Conservation (phyloP, 371 early-diverging fungal genomes). For the Batkoa obscura region DNA sequence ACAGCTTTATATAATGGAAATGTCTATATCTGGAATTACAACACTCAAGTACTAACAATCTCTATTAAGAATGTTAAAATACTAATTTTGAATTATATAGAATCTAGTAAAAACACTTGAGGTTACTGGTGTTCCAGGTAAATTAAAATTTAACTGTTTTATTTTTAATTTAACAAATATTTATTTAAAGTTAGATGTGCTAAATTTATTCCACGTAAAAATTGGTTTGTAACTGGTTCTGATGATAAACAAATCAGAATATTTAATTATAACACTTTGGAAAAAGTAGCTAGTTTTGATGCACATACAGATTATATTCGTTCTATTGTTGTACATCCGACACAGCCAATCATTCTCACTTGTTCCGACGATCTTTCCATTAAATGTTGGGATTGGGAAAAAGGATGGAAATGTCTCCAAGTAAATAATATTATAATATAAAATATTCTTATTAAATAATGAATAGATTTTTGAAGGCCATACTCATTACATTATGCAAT, state of each 20-base stretch:
- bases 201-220: conserved; percentile 90
- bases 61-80: not conserved
- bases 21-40: conserved; percentile 96
- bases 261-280: conserved; percentile 98
- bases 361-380: conserved; percentile 97
- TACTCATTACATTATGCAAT: conserved; percentile 92
- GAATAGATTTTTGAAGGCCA: conserved; percentile 91
- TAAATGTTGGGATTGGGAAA: conserved; percentile 99
- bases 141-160: not conserved
- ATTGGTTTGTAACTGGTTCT: conserved; percentile 91
- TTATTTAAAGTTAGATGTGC: conserved; percentile 67
- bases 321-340: conserved; percentile 86
- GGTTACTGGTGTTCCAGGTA: conserved; percentile 73
- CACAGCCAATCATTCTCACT: conserved; percentile 81
- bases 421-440: conserved; percentile 13
- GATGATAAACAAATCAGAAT: conserved; percentile 96
- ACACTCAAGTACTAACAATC: conserved; percentile 58
- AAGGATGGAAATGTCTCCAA: conserved; percentile 89
- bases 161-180: not conserved
- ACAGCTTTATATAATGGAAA: conserved; percentile 93
- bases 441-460: not conserved
- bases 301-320: conserved; percentile 98
- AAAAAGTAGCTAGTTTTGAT: conserved; percentile 87
- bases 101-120: conserved; percentile 91
- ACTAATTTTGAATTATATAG: conserved; percentile 17